These are phyloP conservation scores for Nothopassalora personata DNA, from an alignment of 2,329 filamentous ascomycete genomes.

Conservation along the genomic window DNA sequence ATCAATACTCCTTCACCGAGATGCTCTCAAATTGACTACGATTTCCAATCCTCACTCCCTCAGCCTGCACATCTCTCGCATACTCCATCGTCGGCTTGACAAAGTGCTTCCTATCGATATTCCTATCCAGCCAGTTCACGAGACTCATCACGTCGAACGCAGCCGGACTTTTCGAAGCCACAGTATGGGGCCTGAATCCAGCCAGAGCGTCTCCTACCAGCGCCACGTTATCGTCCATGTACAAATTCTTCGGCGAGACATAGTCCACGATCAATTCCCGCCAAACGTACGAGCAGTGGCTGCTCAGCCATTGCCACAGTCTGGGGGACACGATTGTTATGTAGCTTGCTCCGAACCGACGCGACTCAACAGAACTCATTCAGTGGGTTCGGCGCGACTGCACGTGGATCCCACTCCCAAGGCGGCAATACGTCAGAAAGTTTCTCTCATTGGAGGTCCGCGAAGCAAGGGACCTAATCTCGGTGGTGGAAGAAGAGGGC, in stretches of 20 bases:
- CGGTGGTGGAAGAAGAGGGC: too few relatives aligned
- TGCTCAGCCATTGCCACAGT: background rate
- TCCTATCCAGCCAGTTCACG: constrained; percentile 38
- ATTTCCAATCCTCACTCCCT: constrained; percentile 37
- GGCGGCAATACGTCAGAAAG: too few relatives aligned
- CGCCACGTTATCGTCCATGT: constrained; percentile 39
- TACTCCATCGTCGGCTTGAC: constrained; percentile 36
- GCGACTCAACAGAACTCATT: too few relatives aligned
- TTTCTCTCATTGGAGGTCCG: too few relatives aligned
- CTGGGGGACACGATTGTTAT: too few relatives aligned
- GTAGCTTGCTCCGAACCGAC: too few relatives aligned
- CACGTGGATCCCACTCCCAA: too few relatives aligned
- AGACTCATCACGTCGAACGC: constrained; percentile 41
- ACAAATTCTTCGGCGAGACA: constrained; percentile 37
- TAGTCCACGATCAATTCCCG: constrained; percentile 25
- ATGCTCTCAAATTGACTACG: constrained; percentile 38
- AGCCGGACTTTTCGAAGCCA: constrained; percentile 42
- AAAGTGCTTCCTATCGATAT: constrained; percentile 34
- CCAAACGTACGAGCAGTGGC: constrained; percentile 33
- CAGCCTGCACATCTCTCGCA: constrained; percentile 36
- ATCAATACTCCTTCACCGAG: constrained; percentile 33
- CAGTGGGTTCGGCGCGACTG: too few relatives aligned
- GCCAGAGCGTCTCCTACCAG: constrained; percentile 45
- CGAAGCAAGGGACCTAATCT: too few relatives aligned
- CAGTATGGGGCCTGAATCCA: constrained; percentile 43